Base-by-base conservation (phyloP, 768 basidiomycete genomes). In the Dictyophora rubrovolvata region DNA sequence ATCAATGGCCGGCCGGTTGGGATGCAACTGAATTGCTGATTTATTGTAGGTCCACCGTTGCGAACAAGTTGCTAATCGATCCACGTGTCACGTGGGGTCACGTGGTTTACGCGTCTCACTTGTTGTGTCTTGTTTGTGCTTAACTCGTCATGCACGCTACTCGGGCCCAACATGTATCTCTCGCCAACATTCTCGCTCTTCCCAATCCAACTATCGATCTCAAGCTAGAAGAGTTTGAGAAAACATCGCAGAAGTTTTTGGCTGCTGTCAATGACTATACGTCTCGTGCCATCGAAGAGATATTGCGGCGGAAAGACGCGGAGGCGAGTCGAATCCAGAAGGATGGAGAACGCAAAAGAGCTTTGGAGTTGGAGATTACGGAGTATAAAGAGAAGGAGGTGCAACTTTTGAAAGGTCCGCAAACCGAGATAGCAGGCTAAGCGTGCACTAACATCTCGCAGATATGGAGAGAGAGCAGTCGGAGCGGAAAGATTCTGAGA, bases 331-430 rank as follows among this genome's bases (percentile, higher is more conserved):
- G 84, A 67, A 83, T 80, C 71, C 87, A 86, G 66, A 79, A 77
- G 60, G 62, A 83, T 0, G 60, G 71, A 8, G 91, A 92, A 53
- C 82, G 80, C 67, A 80, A 72, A 9, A 77, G 82, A 48, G 75
- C 79, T 8, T 75, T 83, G 0, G 87, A 93, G 67, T 65, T 74
- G 0, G 86, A 91, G 69, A 92, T 80, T 1, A 84, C 81, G 56
- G 75, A 83, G 48, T 91, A 87, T 71, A 88, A 91, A 64, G 67
- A 87, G 54, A 79, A 76, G 65, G 92, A 93, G 70, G 85, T 90
- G 33, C 85, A 89, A 54, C 77, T 94, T 57, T 77, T 90, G 1
- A 79, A 81, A 58, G 80, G 91, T 92, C 69, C n/a, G 81, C 73
- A 21, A 7, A 28, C 7, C 28, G 7, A 28, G 28, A 28, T 28